These are phyloP conservation scores for Chimonanthus salicifolius DNA, from an alignment of 164 flowering plant genomes.

Conservation along the genomic window DNA sequence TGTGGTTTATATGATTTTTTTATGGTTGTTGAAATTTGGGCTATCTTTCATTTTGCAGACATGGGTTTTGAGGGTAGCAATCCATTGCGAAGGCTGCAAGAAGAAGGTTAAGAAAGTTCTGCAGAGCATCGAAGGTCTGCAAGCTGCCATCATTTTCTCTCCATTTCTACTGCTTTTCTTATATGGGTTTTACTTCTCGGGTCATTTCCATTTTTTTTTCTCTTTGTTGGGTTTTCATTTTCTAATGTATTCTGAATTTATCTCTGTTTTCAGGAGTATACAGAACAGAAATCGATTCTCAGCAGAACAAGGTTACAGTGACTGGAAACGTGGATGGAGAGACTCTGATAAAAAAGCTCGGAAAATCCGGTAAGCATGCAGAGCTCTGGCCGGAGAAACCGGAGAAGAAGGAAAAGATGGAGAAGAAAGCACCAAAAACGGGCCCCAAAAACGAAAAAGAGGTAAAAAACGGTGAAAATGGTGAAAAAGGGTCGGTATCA, in stretches of 20 bases:
- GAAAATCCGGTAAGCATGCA: constrained; percentile 48
- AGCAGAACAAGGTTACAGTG: constrained; percentile 53
- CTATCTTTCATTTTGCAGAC: constrained; percentile 34
- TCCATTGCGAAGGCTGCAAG: constrained; percentile 82
- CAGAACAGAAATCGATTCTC: constrained; percentile 34
- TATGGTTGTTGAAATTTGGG: neutral
- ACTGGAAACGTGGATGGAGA: constrained; percentile 49
- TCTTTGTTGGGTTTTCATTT: neutral
- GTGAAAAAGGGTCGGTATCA: neutral
- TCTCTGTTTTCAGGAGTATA: constrained; percentile 40
- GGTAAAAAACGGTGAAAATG: neutral
- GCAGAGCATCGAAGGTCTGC: constrained; percentile 56
- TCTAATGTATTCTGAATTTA: neutral
- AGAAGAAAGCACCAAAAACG: constrained; percentile 14
- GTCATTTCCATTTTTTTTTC: neutral
- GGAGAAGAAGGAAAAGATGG: constrained; percentile 20
- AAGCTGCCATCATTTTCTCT: neutral
- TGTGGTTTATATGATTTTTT: neutral
- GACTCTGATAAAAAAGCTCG: constrained; percentile 44
- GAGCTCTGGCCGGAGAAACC: constrained; percentile 39
- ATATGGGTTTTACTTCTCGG: constrained; percentile 2
- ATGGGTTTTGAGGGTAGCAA: constrained; percentile 69
- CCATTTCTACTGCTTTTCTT: neutral
- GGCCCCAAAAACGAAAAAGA: constrained; percentile 5
- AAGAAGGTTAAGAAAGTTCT: constrained; percentile 75